Evolutionary conservation across 352 stramenopile genomes (phyloP).

Genomic region (Pythium pyrilobum): DNA sequence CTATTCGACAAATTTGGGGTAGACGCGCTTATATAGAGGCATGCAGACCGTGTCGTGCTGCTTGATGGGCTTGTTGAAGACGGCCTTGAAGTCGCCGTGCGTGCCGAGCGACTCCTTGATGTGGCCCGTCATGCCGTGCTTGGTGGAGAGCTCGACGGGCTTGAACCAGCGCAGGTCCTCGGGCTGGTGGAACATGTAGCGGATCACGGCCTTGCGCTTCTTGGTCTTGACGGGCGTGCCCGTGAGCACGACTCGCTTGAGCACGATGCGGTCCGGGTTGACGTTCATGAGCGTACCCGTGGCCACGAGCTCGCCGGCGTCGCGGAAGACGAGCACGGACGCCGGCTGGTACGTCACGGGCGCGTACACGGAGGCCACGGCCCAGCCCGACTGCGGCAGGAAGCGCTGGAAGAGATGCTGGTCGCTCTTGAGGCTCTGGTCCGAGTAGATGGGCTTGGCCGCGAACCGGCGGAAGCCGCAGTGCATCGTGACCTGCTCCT

Average conservation of each 20-base stretch:
- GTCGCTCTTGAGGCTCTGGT: slow-evolving; percentile 98
- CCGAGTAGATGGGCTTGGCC: slow-evolving; percentile 93
- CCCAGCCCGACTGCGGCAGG: slow-evolving; percentile 87
- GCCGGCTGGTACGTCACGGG: slow-evolving; percentile 97
- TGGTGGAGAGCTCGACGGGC: slow-evolving; percentile 96
- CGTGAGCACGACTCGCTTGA: slow-evolving; percentile 98
- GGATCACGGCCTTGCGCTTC: slow-evolving; percentile 96
- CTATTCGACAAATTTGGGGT: slow-evolving; percentile 93
- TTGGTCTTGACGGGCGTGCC: slow-evolving; percentile 98
- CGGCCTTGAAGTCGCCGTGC: slow-evolving; percentile 98
- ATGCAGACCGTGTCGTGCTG: slow-evolving; percentile 99
- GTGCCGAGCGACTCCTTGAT: slow-evolving; percentile 98
- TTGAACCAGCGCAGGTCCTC: slow-evolving; percentile 99
- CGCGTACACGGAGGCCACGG: slow-evolving; percentile 86
- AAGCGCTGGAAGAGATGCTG: slow-evolving; percentile 99
- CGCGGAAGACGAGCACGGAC: slow-evolving; percentile 94
- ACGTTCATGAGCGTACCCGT: slow-evolving; percentile 94
- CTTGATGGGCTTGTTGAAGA: slow-evolving; percentile 99
- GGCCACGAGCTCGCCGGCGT: slow-evolving; percentile 86
- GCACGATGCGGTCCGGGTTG: slow-evolving; percentile 96
- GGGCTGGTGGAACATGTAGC: slow-evolving; percentile 99
- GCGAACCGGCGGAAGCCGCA: slow-evolving; percentile 95
- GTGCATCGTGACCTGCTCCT: slow-evolving; percentile 95
- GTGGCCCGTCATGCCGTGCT: slow-evolving; percentile 97
- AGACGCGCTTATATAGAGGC: slow-evolving; percentile 99